These are phyloP conservation scores for Stereum hirsutum DNA, from an alignment of 1,284 basidiomycete genomes.

Conservation along the genomic window DNA sequence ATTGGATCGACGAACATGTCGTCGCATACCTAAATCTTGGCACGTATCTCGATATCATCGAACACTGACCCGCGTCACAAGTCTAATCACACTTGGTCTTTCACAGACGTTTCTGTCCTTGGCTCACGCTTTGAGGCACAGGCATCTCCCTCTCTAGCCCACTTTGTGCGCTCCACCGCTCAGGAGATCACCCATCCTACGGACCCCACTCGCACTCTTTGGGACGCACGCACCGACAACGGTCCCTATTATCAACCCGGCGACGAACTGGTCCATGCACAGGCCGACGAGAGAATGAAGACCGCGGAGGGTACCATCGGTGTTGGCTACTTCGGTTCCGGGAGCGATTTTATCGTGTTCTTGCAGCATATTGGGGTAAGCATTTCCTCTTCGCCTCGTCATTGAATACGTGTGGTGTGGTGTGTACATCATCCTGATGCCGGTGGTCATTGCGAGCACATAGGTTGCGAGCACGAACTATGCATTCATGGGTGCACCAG, in stretches of 20 bases:
- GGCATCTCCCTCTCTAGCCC: slow-evolving; percentile 75
- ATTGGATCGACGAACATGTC: slow-evolving; percentile 70
- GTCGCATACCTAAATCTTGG: slow-evolving; percentile 85
- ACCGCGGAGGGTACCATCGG: slow-evolving; percentile 20
- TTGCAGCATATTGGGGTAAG: slow-evolving; percentile 48
- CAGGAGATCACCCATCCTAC: slow-evolving; percentile 63
- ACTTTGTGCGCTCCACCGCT: slow-evolving; percentile 62
- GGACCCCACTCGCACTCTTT: slow-evolving; percentile 40
- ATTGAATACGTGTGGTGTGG: no score
- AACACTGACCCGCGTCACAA: no score
- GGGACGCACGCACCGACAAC: slow-evolving; percentile 53
- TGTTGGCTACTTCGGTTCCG: slow-evolving; percentile 38
- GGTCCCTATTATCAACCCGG: slow-evolving; percentile 39
- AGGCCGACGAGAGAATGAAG: slow-evolving; percentile 17
- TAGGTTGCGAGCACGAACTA: slow-evolving; percentile 45
- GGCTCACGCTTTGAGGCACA: slow-evolving; percentile 54
- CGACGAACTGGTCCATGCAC: slow-evolving; percentile 21
- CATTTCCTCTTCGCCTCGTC: not conserved
- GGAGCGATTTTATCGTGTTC: slow-evolving; percentile 81
- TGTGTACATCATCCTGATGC: no score
- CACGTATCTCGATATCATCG: no score
- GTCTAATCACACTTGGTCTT: no score
- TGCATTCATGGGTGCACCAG: slow-evolving; percentile 35
- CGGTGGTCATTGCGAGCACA: no score
- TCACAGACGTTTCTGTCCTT: no score